Percentiles rank a stretch among this genome's conserved stretches.
These are phyloP conservation scores for Allantophomopsis cytisporea DNA, from an alignment of 2,329 filamentous ascomycete genomes.

Conservation along the genomic window DNA sequence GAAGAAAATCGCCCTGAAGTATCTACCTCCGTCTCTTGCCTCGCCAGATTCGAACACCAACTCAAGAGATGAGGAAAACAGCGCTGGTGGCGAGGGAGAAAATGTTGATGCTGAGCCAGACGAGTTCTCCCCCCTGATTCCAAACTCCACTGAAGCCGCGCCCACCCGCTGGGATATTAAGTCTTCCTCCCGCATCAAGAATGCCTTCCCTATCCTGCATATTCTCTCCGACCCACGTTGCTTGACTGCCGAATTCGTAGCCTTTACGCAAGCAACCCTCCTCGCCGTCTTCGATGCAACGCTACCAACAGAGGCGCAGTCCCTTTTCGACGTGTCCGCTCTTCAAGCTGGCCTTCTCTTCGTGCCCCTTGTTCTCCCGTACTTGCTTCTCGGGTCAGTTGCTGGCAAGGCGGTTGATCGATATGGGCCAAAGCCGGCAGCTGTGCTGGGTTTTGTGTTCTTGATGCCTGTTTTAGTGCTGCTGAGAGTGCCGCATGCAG, in stretches of 20 bases:
- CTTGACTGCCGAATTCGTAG: constrained; percentile 22
- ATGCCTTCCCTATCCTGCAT: constrained; percentile 29
- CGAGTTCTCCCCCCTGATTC: constrained; percentile 24
- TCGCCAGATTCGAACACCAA: too few relatives aligned
- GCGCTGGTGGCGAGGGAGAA: constrained; percentile 5
- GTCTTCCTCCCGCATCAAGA: too few relatives aligned
- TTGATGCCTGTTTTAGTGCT: constrained; percentile 16
- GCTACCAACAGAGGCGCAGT: constrained; percentile 21
- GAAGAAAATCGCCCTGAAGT: constrained; percentile 39
- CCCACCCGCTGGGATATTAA: too few relatives aligned
- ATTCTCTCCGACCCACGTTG: constrained; percentile 25
- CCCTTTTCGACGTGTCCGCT: constrained; percentile 22
- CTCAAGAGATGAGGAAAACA: constrained; percentile 12
- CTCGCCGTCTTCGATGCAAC: constrained; percentile 24
- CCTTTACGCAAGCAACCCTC: constrained; percentile 27
- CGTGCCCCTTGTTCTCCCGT: constrained; percentile 21
- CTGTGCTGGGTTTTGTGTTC: constrained; percentile 16
- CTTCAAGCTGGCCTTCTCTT: constrained; percentile 23
- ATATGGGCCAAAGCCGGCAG: constrained; percentile 19
- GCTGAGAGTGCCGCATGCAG: constrained; percentile 25
- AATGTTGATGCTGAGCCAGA: constrained; percentile 8
- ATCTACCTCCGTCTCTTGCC: constrained; percentile 7
- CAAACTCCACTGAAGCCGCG: constrained; percentile 10
- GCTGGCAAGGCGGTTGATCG: constrained; percentile 22
- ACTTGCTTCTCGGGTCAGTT: constrained; percentile 19